These are phyloP conservation scores for Sporothrix pseudoabietina DNA, from an alignment of 2,329 filamentous ascomycete genomes.

Conservation along the genomic window DNA sequence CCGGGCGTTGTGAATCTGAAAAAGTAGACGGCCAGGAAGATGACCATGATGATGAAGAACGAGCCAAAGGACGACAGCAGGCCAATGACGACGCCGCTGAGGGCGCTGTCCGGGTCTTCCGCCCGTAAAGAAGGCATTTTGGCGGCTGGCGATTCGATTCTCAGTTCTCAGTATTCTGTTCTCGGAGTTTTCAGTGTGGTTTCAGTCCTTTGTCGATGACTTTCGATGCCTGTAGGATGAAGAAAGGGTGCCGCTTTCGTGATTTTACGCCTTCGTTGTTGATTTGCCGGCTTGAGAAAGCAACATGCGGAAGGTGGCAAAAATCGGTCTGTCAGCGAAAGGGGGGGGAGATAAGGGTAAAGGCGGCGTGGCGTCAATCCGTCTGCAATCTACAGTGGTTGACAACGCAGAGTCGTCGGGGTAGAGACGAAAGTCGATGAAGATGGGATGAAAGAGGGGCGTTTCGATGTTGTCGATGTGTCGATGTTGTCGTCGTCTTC, in stretches of 20 bases:
- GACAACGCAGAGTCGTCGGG: background rate
- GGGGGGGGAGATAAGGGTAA: background rate
- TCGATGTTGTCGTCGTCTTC: background rate
- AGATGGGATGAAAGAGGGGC: background rate
- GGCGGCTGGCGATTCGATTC: background rate
- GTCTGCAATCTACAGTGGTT: slow-evolving; percentile 15
- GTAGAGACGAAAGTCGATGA: slow-evolving; percentile 1
- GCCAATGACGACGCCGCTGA: slow-evolving; percentile 87
- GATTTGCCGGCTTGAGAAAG: background rate
- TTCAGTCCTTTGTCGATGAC: background rate
- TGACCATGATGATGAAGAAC: slow-evolving; percentile 76
- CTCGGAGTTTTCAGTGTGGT: background rate
- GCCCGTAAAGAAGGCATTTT: slow-evolving; percentile 22
- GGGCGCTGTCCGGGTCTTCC: slow-evolving; percentile 36
- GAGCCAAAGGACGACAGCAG: slow-evolving; percentile 93
- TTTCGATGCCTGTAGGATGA: background rate
- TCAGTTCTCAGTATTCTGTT: no score
- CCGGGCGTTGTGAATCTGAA: slow-evolving; percentile 87
- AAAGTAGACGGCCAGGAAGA: slow-evolving; percentile 85
- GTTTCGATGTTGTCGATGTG: background rate
- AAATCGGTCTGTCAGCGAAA: background rate
- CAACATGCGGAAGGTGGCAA: slow-evolving; percentile 27
- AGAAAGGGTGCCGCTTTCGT: background rate
- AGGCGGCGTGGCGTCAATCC: slow-evolving; percentile 26
- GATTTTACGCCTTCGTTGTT: slow-evolving; percentile 10